These are phyloP conservation scores for Fagus sylvatica DNA, from an alignment of 306 rosid genomes.

Conservation along the genomic window DNA sequence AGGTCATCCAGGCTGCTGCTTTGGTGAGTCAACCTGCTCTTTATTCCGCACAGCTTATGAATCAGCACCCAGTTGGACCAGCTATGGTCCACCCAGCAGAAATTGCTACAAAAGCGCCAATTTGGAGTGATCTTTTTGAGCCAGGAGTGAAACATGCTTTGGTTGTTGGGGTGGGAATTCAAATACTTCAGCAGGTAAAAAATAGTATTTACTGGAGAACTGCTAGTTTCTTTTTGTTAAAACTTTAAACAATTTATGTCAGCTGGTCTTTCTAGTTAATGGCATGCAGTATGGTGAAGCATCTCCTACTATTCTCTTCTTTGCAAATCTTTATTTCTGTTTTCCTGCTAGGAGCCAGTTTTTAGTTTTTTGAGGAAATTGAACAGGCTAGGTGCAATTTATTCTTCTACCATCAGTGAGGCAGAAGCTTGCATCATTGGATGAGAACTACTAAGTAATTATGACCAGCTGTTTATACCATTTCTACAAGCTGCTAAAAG, in stretches of 20 bases:
- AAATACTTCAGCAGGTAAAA: slow-evolving; percentile 90
- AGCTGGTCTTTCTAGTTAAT: neutral
- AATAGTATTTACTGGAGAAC: slow-evolving; percentile 6
- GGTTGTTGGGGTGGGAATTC: slow-evolving; percentile 83
- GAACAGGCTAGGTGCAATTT: slow-evolving; percentile 15
- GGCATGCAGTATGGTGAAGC: slow-evolving; percentile 15
- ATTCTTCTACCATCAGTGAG: neutral
- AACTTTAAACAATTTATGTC: neutral
- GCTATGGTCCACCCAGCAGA: slow-evolving; percentile 52
- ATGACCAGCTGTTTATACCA: neutral
- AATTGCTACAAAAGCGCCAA: slow-evolving; percentile 40
- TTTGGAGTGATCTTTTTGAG: slow-evolving; percentile 66
- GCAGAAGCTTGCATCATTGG: too few species aligned
- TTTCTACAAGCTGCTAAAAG: neutral
- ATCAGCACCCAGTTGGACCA: slow-evolving; percentile 76
- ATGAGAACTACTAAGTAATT: too few species aligned
- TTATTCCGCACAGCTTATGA: slow-evolving; percentile 47
- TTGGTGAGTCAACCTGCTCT: slow-evolving; percentile 74
- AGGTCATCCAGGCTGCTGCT: slow-evolving; percentile 69
- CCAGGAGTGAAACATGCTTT: slow-evolving; percentile 88
- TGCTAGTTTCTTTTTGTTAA: neutral
- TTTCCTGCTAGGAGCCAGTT: neutral
- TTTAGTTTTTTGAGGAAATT: slow-evolving; percentile 9
- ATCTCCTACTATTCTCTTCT: neutral
- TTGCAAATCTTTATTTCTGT: neutral